Evolutionary conservation across 192 early-diverging fungal genomes (phyloP).

Genomic region (Backusella morwellensis): DNA sequence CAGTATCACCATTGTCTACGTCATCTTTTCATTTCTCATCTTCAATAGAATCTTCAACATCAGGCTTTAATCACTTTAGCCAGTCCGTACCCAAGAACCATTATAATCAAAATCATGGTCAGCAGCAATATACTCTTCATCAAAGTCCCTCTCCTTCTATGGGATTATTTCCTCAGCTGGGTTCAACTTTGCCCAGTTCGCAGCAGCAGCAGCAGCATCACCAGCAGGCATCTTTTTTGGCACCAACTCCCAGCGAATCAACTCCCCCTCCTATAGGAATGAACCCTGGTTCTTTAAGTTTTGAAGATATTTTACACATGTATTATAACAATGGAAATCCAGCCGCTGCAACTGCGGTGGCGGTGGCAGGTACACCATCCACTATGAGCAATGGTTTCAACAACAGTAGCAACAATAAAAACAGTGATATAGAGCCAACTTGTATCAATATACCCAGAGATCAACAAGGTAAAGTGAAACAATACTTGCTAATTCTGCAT

Average conservation of each 20-base stretch:
- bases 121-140: background rate
- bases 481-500: too few species aligned
- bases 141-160: background rate
- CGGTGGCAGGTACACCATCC: background rate
- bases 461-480: background rate
- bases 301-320: constrained; percentile 21
- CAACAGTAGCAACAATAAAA: background rate
- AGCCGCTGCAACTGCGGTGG: background rate
- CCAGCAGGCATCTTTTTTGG: background rate
- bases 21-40: constrained; percentile 15
- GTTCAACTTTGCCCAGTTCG: constrained; percentile 1
- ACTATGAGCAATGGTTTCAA: background rate
- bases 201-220: background rate
- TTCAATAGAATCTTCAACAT: constrained; percentile 6
- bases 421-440: background rate
- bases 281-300: constrained; percentile 18
- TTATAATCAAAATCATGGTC: background rate
- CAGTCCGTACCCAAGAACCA: constrained; percentile 5
- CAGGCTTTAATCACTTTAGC: constrained; percentile 8
- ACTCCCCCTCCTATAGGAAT: background rate
- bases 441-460: background rate
- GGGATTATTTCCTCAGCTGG: constrained; percentile 9
- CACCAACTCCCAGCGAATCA: constrained; percentile 5
- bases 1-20: constrained; percentile 1
- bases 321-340: constrained; percentile 19